These are phyloP conservation scores for Starmerella sirachaensis DNA, from an alignment of 805 yeast species.

Conservation along the genomic window DNA sequence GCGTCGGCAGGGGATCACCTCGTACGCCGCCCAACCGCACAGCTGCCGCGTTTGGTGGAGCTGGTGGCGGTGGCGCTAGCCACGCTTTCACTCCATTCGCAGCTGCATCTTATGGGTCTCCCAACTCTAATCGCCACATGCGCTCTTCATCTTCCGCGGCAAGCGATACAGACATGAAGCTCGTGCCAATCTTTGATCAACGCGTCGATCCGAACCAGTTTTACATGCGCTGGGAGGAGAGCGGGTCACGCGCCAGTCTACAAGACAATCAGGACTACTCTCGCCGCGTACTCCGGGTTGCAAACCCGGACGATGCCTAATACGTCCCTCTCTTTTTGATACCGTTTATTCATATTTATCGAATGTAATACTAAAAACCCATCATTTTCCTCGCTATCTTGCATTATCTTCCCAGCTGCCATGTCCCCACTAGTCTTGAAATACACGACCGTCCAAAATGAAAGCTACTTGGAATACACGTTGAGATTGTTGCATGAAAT, in stretches of 20 bases:
- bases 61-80: constrained; percentile 2
- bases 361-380: too few species aligned
- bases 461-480: too few species aligned
- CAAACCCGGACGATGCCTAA: constrained; percentile 33
- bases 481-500: too few species aligned
- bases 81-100: constrained; percentile 18
- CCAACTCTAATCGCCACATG: constrained; percentile 4
- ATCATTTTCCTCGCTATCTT: too few species aligned
- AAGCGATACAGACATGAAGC: constrained; percentile 24
- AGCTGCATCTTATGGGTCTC: constrained; percentile 6
- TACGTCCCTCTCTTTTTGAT: too few species aligned
- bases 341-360: too few species aligned
- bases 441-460: too few species aligned
- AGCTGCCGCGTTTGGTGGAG: constrained; percentile 15
- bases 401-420: too few species aligned
- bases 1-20: constrained; percentile 1
- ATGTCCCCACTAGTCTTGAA: too few species aligned
- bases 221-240: constrained; percentile 38
- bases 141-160: constrained; percentile 8
- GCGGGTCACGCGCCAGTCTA: constrained; percentile 36
- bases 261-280: constrained; percentile 49
- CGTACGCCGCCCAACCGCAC: constrained; percentile 3
- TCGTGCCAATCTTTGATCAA: constrained; percentile 41
- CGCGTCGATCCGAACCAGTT: constrained; percentile 47
- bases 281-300: constrained; percentile 43